A percentile compares a stretch with the other conserved stretches of the same genome.
phyloP scores from a whole-genome alignment of 2,329 filamentous ascomycete species.

The Colletotrichum sp. region DNA sequence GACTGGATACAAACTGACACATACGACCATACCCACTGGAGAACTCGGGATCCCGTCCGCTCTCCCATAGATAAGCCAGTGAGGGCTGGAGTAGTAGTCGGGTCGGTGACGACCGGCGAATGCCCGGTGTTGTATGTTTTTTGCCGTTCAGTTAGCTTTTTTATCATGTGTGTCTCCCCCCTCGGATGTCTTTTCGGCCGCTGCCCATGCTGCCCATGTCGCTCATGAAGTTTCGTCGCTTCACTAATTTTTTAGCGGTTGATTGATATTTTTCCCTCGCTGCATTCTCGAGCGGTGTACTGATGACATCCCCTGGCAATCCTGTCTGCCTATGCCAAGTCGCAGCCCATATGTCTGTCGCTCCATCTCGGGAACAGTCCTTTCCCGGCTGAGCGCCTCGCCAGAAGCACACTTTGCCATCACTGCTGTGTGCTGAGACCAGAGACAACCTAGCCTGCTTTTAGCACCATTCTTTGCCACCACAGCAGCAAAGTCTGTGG shows the following conservation, averaged over 20 bases:
- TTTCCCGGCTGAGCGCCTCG: background rate
- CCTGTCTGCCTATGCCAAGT: background rate
- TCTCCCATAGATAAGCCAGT: background rate
- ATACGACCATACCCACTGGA: background rate
- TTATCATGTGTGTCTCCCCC: too few relatives aligned
- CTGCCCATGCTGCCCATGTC: too few relatives aligned
- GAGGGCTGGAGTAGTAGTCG: background rate
- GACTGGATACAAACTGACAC: accelerated
- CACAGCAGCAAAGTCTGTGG: too few relatives aligned
- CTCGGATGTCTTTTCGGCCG: too few relatives aligned
- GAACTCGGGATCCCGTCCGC: background rate
- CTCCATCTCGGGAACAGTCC: background rate
- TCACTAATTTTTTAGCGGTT: too few relatives aligned
- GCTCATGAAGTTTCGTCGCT: too few relatives aligned
- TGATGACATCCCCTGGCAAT: background rate
- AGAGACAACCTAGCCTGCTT: too few relatives aligned
- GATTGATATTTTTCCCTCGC: background rate
- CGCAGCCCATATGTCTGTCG: background rate
- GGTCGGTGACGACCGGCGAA: background rate
- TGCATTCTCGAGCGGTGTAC: background rate
- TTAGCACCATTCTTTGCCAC: too few relatives aligned
- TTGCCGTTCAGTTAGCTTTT: accelerated
- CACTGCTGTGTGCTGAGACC: background rate
- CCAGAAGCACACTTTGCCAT: background rate
- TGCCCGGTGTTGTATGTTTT: background rate